Evolutionary conservation across 495 filamentous ascomycete species (phyloP).

Genomic region (Penicillium macrosclerotiorum): DNA sequence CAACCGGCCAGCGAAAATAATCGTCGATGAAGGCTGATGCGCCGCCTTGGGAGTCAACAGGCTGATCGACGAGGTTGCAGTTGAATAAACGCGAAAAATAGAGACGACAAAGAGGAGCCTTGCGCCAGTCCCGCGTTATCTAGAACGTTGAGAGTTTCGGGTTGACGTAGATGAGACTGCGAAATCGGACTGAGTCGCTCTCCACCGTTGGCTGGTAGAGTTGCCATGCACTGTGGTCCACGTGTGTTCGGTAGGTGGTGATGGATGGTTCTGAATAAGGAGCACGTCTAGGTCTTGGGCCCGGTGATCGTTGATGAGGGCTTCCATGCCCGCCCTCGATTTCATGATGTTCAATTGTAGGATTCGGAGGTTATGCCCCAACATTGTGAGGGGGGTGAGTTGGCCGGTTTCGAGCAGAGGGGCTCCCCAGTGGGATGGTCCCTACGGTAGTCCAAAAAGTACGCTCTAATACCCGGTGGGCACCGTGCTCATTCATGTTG

Average conservation of each 20-base stretch:
- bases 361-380: conserved; percentile 6
- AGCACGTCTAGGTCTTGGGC: conserved; percentile 25
- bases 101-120: conserved; percentile 24
- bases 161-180: conserved; percentile 29
- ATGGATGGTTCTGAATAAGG: conserved; percentile 26
- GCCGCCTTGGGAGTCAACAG: conserved; percentile 15
- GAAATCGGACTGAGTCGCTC: conserved; percentile 8
- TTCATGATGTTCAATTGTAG: conserved; percentile 32
- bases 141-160: no score
- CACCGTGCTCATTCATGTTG: conserved; percentile 20
- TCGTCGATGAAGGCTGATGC: conserved; percentile 26
- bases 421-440: conserved; percentile 20
- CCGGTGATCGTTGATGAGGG: conserved; percentile 26
- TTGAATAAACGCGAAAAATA: conserved; percentile 32
- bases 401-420: conserved; percentile 9
- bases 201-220: conserved; percentile 22
- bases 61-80: conserved; percentile 23
- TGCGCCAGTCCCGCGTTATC: conserved; percentile 26
- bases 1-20: conserved; percentile 21
- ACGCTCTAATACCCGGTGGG: conserved; percentile 17
- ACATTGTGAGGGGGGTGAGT: neutral
- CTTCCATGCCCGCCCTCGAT: conserved; percentile 25
- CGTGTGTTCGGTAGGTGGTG: conserved; percentile 21
- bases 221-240: conserved; percentile 30
- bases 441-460: conserved; percentile 21